phyloP scores from a whole-genome alignment of 2,329 filamentous ascomycete genomes.

The Colletotrichum tabaci region DNA sequence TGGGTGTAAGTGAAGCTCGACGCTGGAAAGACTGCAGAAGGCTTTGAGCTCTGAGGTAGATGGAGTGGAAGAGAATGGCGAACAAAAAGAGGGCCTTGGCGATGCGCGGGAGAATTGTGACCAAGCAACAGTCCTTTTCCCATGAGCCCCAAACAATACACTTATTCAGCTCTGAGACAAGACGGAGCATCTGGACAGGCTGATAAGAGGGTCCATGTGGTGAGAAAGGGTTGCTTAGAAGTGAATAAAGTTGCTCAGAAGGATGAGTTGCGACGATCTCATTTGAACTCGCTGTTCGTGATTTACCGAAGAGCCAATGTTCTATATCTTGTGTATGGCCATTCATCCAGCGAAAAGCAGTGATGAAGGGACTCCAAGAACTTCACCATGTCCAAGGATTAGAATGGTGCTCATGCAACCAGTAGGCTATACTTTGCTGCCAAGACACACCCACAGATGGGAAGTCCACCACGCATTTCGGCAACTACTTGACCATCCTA shows the following conservation, averaged over 20 bases:
- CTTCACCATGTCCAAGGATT: background rate
- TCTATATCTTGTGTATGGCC: background rate
- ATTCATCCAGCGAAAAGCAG: too few relatives aligned
- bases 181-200: slow-evolving; percentile 10
- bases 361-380: background rate
- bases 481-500: background rate
- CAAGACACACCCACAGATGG: background rate
- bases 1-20: background rate
- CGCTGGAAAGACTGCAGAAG: background rate
- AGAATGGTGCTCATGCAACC: background rate
- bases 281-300: background rate
- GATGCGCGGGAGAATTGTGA: slow-evolving; percentile 16
- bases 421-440: background rate
- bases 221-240: background rate
- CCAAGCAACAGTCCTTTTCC: background rate
- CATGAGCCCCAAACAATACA: slow-evolving; percentile 2
- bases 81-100: slow-evolving; percentile 4
- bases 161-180: slow-evolving; percentile 29
- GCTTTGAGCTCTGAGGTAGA: background rate
- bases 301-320: background rate
- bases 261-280: background rate
- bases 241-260: background rate
- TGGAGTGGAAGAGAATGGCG: slow-evolving; percentile 2
- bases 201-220: background rate
- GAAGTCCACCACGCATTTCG: background rate